A percentile compares a stretch with the other conserved stretches of the same genome.
Conservation (phyloP, 441 rosid species). For the Erodium texanum region DNA sequence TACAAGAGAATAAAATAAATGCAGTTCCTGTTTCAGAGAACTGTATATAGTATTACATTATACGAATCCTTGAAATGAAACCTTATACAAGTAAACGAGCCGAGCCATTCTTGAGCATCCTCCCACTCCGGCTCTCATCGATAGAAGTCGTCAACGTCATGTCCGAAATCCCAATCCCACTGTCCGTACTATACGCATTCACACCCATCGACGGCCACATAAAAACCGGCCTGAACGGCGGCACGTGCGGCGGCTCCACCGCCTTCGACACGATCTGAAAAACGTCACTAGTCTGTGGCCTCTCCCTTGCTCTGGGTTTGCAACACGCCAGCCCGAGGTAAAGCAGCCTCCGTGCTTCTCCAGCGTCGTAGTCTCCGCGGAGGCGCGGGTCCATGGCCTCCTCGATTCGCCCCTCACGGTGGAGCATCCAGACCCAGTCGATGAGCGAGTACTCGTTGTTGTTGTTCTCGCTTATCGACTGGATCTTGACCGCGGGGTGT, state of each 20-base stretch:
- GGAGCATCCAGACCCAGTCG: constrained; percentile 47
- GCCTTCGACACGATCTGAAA: constrained; percentile 30
- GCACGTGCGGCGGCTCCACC: constrained; percentile 25
- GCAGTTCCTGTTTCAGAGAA: too few relatives aligned
- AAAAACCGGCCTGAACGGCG: constrained; percentile 34
- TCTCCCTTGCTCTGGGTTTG: constrained; percentile 33
- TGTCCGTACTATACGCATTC: not conserved
- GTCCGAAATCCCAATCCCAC: not conserved
- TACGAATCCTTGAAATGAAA: too few relatives aligned
- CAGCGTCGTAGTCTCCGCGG: constrained; percentile 17
- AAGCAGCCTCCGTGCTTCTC: constrained; percentile 33
- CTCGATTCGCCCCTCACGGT: constrained; percentile 31
- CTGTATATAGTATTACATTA: too few relatives aligned
- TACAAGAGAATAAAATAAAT: too few relatives aligned
- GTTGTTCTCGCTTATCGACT: too few relatives aligned
- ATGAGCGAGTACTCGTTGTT: constrained; percentile 23
- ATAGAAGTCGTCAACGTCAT: not conserved
- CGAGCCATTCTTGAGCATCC: not conserved
- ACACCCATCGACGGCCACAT: constrained; percentile 27
- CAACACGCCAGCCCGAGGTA: constrained; percentile 41
- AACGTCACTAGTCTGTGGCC: constrained; percentile 31
- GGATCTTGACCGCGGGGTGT: constrained; percentile 28
- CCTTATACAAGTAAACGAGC: not conserved
- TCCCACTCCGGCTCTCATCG: not conserved
- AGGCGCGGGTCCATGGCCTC: constrained; percentile 37